Base-by-base conservation (phyloP, 345 rosid genomes). In the Toxicodendron radicans region DNA sequence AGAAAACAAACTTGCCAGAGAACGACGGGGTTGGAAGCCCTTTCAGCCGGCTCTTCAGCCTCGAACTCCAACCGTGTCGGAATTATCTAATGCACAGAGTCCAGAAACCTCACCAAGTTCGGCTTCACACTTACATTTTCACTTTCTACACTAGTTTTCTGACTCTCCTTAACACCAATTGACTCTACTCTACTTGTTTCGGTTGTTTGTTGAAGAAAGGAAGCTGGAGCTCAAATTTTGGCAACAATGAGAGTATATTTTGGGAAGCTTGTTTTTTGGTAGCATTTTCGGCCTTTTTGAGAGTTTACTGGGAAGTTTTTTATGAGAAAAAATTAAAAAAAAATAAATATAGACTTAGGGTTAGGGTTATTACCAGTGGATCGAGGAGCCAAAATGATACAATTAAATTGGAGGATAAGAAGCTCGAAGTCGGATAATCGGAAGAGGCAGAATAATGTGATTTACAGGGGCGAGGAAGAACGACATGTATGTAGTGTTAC, bases 11-110 rank as follows among this genome's bases (percentile, higher is more conserved):
- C 90, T 88, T 87, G 90, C 90, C 90, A 85, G 69, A 87, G 77
- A 66, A 87, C 81, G 64, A 87, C 45, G 63, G 87, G 82, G 49
- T 85, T 87, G 27, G 90, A 83, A 79, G 90, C 83, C 79, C 79
- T 83, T 18, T 84, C 80, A 32, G 81, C 52, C 16, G 75, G 79
- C 71, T 72, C 53, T 58, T 85, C 90, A 5, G 81, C 85, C 68
- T 87, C 83, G 27, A 76, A 1, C 56, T 79, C 81, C 27, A 87
- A 41, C 0, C 85, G 84, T 35, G 80, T 78, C 13, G 75, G 38
- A 49, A 23, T 8, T 30, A 72, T 82, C 74, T 73, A 80, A 14
- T 52, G 61, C 33, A 16, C n/a, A 33, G 73, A 23, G 48, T 73
- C 75, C 38, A 32, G 60, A 7, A 73, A 32, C 61, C 52, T 51